Conservation (phyloP, 2,329 filamentous ascomycete genomes). For the Colletotrichum sp. region DNA sequence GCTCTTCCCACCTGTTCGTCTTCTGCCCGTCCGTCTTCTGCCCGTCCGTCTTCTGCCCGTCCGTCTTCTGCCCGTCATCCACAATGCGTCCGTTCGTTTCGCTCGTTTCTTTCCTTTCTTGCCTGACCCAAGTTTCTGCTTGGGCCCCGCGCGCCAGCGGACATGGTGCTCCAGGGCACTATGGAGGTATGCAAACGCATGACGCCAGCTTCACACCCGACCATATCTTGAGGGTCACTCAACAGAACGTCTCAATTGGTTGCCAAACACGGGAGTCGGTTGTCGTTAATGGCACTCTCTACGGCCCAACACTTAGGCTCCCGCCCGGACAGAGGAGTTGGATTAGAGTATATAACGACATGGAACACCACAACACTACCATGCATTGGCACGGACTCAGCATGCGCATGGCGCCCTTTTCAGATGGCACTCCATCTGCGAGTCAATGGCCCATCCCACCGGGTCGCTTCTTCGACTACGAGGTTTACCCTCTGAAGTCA, state of each 20-base stretch:
- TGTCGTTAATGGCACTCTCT: constrained; percentile 57
- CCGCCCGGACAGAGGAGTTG: constrained; percentile 55
- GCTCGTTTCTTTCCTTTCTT: neutral
- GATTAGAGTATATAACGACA: constrained; percentile 65
- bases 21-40: neutral
- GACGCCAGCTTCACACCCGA: constrained; percentile 7
- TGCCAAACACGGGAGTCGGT: constrained; percentile 52
- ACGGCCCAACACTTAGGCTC: constrained; percentile 55
- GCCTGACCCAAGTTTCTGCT: neutral
- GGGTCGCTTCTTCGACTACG: constrained; percentile 70
- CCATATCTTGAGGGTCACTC: neutral
- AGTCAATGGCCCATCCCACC: constrained; percentile 71
- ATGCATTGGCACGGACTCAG: constrained; percentile 74
- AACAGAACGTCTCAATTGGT: constrained; percentile 45
- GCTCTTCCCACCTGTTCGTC: neutral
- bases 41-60: neutral
- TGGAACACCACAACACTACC: constrained; percentile 56
- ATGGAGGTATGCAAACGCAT: constrained; percentile 6
- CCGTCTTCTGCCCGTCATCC: neutral
- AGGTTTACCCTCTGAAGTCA: constrained; percentile 56
- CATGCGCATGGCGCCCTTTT: constrained; percentile 64
- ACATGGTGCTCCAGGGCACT: constrained; percentile 7
- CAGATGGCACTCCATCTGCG: constrained; percentile 65
- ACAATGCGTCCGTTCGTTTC: constrained; percentile 4
- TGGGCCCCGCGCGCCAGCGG: neutral